A percentile compares a stretch with the other conserved stretches of the same genome.
These are phyloP conservation scores for Paraphoma chrysanthemicola DNA, from an alignment of 2,329 filamentous ascomycete species.

Conservation along the genomic window DNA sequence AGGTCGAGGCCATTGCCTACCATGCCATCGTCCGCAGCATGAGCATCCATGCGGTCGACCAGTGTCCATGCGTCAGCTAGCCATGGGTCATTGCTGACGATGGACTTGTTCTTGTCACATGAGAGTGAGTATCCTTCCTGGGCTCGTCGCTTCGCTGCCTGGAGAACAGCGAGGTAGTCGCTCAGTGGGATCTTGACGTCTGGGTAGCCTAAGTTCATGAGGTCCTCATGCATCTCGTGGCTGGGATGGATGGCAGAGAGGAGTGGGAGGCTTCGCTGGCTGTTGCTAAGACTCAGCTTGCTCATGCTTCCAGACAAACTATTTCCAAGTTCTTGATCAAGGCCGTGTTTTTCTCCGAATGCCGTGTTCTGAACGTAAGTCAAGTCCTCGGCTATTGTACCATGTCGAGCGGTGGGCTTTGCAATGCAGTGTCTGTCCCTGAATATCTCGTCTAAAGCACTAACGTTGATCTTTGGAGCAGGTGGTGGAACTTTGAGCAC, in stretches of 20 bases:
- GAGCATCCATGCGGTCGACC: constrained; percentile 70
- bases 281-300: constrained; percentile 41
- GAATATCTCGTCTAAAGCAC: constrained; percentile 53
- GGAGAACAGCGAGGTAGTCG: constrained; percentile 44
- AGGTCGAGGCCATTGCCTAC: constrained; percentile 71
- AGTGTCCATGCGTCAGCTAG: constrained; percentile 82
- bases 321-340: constrained; percentile 27
- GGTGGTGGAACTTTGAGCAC: constrained; percentile 56
- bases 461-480: constrained; percentile 52
- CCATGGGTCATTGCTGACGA: constrained; percentile 76
- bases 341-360: constrained; percentile 34
- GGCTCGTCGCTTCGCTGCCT: constrained; percentile 60
- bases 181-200: constrained; percentile 38
- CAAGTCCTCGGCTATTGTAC: constrained; percentile 44
- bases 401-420: constrained; percentile 36
- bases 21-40: constrained; percentile 74
- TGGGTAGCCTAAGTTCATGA: constrained; percentile 46
- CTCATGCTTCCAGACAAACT: constrained; percentile 37
- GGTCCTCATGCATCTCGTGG: constrained; percentile 45
- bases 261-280: constrained; percentile 36
- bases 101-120: constrained; percentile 67
- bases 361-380: constrained; percentile 39
- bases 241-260: constrained; percentile 38
- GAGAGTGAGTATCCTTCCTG: constrained; percentile 65
- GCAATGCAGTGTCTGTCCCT: constrained; percentile 40